Evolutionary conservation across 371 early-diverging fungal genomes (phyloP), one percentile per base, ranked within the genome.

Genomic region (Zopfochytrium polystomum): DNA sequence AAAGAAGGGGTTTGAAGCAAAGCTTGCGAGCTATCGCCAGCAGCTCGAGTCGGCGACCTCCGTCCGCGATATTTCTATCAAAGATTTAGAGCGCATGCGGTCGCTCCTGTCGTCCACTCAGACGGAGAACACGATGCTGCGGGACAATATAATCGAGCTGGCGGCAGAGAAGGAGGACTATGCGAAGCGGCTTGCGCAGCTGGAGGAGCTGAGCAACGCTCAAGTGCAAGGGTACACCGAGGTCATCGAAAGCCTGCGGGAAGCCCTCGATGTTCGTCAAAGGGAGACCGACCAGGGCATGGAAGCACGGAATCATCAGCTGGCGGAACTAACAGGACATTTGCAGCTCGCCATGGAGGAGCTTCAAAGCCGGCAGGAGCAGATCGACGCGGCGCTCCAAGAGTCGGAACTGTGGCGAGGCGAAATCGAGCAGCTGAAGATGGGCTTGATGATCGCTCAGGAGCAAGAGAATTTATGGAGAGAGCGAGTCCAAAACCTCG

Each of bases 171-270:
- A n/a, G n/a, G n/a, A n/a, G n/a, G 57, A 56, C 22, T 13, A 31
- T 1, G n/a, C 34, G 9, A 15, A 47, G 20, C 55, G 43, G 1
- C 15, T 55, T 11, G 22, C 29, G 15, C 20, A 25, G 34, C 53
- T 64, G 0, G 57, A 60, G 46, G 20, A 50, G 32, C 27, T 45
- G 33, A 31, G 45, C 3, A 29, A 35, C 31, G 30, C 45, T 3
- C 60, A 64, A 33, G 42, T 30, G 20, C n/a, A n/a, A 13, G 60
- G 45, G 26, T 64, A 43, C 31, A 49, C 42, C 18, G 50, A 56
- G 22, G 48, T 50, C 22, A 57, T 63, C 22, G 34, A 48, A n/a
- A 58, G 26, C 47, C 45, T 62, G 20, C 34, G 58, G 48, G 46
- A 11, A 26, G 55, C 45, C 13, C 25, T 53, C 22, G 25, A 4